Evolutionary conservation across 257 asterid genomes (phyloP).

Genomic region (Lantana camara): DNA sequence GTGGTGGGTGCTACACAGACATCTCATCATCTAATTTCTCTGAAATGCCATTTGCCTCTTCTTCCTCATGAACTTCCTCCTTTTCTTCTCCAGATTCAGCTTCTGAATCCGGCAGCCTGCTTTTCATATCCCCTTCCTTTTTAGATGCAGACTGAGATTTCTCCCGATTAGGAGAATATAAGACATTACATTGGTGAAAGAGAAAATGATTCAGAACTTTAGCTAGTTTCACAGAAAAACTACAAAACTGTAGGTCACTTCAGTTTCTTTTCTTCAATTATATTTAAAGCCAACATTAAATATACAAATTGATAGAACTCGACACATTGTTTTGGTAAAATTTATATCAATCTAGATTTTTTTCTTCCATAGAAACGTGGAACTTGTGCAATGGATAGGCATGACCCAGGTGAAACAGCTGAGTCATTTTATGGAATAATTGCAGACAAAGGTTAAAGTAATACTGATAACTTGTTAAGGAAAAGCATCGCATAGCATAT

Average conservation of each 20-base stretch:
- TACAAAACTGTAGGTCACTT: background rate
- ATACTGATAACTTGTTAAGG: conserved; percentile 3
- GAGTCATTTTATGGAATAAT: background rate
- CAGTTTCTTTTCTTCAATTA: conserved; percentile 8
- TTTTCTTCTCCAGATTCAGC: conserved; percentile 64
- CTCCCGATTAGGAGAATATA: conserved; percentile 49
- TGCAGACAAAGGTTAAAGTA: background rate
- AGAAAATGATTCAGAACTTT: background rate
- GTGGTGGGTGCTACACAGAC: too few species aligned
- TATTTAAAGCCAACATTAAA: conserved; percentile 1
- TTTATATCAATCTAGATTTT: background rate
- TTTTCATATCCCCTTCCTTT: conserved; percentile 48
- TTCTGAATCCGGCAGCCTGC: conserved; percentile 49
- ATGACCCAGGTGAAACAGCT: too few species aligned
- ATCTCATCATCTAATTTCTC: conserved; percentile 69
- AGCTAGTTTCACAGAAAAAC: background rate
- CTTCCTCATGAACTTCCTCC: too few species aligned
- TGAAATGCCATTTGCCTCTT: conserved; percentile 51
- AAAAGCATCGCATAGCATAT: background rate
- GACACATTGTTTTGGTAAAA: too few species aligned
- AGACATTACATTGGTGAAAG: background rate
- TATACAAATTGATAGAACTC: background rate
- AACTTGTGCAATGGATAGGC: background rate
- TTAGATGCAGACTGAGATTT: conserved; percentile 48
- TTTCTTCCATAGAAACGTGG: background rate